A percentile compares a stretch with the other conserved stretches of the same genome.
These are phyloP conservation scores for Ganoderma resinaceum DNA, from an alignment of 1,284 basidiomycete species.

Conservation along the genomic window DNA sequence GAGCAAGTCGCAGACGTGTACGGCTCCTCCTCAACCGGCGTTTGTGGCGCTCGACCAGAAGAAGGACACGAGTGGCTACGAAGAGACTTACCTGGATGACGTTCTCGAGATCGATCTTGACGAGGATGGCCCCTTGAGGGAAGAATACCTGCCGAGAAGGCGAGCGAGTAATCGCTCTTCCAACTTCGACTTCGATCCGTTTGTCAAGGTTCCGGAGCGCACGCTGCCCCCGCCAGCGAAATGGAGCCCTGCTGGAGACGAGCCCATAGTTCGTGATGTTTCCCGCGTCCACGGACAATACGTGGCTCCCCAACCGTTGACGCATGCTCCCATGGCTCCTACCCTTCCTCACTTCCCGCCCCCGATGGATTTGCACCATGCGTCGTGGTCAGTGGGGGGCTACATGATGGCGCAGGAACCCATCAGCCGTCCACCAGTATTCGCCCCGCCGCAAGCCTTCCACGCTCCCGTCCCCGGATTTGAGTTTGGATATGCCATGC, in stretches of 20 bases:
- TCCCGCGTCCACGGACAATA: slow-evolving; percentile 62
- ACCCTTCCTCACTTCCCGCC: slow-evolving; percentile 37
- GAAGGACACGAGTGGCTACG: slow-evolving; percentile 55
- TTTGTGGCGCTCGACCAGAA: slow-evolving; percentile 75
- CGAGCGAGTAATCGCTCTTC: slow-evolving; percentile 50
- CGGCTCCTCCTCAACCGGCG: slow-evolving; percentile 58
- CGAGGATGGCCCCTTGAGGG: slow-evolving; percentile 79
- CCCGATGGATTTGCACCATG: slow-evolving; percentile 32
- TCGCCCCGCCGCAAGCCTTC: slow-evolving; percentile 35
- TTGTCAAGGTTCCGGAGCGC: slow-evolving; percentile 37
- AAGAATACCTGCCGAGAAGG: slow-evolving; percentile 79
- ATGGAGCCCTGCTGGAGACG: slow-evolving; percentile 81
- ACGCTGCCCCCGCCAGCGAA: slow-evolving; percentile 74
- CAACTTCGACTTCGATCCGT: slow-evolving; percentile 34
- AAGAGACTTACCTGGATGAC: slow-evolving; percentile 50
- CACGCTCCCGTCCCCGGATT: slow-evolving; percentile 47
- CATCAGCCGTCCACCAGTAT: slow-evolving; percentile 26
- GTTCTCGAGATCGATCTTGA: slow-evolving; percentile 77
- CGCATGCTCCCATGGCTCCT: slow-evolving; percentile 36
- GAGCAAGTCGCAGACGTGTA: slow-evolving; percentile 24
- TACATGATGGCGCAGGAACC: slow-evolving; percentile 33
- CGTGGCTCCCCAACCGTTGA: slow-evolving; percentile 65
- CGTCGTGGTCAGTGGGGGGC: slow-evolving; percentile 34
- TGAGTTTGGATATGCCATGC: slow-evolving; percentile 41
- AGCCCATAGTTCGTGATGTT: slow-evolving; percentile 65